Evolutionary conservation across 805 yeast genomes (phyloP), one percentile per base, ranked within the genome.

Genomic region (Starmerella roubikii): DNA sequence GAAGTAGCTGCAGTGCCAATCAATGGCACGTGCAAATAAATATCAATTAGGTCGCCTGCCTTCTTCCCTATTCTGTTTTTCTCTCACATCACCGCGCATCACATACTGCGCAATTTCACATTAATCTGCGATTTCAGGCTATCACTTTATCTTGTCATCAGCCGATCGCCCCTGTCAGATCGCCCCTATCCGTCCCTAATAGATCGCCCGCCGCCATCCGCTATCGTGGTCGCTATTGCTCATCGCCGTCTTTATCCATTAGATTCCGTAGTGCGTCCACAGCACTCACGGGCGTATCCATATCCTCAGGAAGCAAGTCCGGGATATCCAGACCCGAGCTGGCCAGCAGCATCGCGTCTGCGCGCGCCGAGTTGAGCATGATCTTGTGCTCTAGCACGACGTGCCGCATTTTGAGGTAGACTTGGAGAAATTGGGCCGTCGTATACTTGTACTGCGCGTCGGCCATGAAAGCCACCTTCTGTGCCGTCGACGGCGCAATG

Each of bases 91-190:
- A n/a, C n/a, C n/a, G n/a, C n/a, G n/a, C n/a, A n/a, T n/a, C n/a
- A n/a, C n/a, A n/a, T n/a, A n/a, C n/a, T n/a, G n/a, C n/a, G n/a
- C n/a, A n/a, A n/a, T n/a, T n/a, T n/a, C n/a, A n/a, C n/a, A n/a
- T n/a, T n/a, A n/a, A n/a, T 23, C 25, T 23, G 25, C 25, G 11
- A 8, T 23, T 23, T 8, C 10, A 23, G 31, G 12, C 8, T 10
- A 29, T 29, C 13, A 9, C 12, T 17, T 12, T 29, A 7, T 8
- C 16, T 23, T 23, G 11, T 23, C 25, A n/a, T n/a, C n/a, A n/a
- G n/a, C 93, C 9, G 20, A 25, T 25, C 28, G 28, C 12, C n/a
- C 28, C n/a, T 12, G 13, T n/a, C n/a, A n/a, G n/a, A n/a, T n/a
- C n/a, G n/a, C n/a, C n/a, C n/a, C n/a, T n/a, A n/a, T n/a, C n/a